A percentile compares a stretch with the other conserved stretches of the same genome.
Evolutionary conservation across 768 basidiomycete genomes (phyloP).

Genomic region (Termitomyces sp.): DNA sequence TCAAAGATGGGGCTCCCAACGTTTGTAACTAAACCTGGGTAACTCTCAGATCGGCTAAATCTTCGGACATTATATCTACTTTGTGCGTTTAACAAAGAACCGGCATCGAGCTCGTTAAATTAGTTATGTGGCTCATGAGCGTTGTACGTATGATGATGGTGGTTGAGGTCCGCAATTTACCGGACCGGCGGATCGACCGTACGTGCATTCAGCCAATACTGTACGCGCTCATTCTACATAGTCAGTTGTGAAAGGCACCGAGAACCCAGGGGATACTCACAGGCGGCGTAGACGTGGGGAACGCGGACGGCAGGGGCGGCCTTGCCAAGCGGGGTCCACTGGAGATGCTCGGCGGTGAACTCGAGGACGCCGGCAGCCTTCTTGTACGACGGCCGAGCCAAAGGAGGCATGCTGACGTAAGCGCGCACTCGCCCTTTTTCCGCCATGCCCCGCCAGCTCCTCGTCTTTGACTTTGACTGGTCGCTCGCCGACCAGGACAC

Average conservation of each 20-base stretch:
- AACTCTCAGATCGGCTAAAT: background rate
- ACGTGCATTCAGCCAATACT: too few relatives aligned
- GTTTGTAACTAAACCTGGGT: background rate
- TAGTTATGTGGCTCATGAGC: too few relatives aligned
- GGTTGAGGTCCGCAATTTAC: background rate
- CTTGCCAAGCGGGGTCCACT: slow-evolving; percentile 78
- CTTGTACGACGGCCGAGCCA: slow-evolving; percentile 77
- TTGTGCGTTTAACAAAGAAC: background rate
- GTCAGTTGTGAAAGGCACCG: too few relatives aligned
- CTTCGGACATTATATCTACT: background rate
- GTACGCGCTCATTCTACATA: too few relatives aligned
- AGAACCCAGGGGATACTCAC: slow-evolving; percentile 47
- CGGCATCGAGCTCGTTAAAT: too few relatives aligned
- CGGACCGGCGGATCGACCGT: background rate
- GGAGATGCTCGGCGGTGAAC: slow-evolving; percentile 65
- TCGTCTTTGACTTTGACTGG: slow-evolving; percentile 99
- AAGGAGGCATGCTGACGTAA: slow-evolving; percentile 53
- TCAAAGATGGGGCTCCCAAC: background rate
- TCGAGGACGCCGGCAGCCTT: slow-evolving; percentile 72
- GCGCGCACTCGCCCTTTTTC: slow-evolving; percentile 2
- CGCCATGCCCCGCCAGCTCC: slow-evolving; percentile 52
- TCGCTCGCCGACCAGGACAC: slow-evolving; percentile 95
- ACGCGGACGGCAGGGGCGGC: slow-evolving; percentile 60
- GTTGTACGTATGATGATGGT: too few relatives aligned
- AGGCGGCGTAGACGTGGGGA: slow-evolving; percentile 50